Evolutionary conservation across 129 eudicot species (phyloP), one percentile per base, ranked within the genome.

Genomic region (Tagetes patula): DNA sequence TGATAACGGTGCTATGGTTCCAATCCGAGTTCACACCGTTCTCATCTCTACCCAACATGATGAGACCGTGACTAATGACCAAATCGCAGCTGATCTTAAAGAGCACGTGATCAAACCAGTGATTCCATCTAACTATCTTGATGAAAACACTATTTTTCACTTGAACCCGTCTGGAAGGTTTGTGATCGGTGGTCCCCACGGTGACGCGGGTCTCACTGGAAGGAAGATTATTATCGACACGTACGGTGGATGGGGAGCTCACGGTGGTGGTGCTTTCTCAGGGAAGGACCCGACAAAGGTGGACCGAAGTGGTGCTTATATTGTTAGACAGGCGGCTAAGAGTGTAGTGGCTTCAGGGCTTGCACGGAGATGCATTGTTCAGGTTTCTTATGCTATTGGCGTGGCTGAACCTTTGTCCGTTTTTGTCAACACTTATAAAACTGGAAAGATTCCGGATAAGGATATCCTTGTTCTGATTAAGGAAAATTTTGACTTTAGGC

Each of bases 1-100:
- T 6, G 96, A 86, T 6, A 56, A 55, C 3, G 96, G 96, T 33
- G 91, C 96, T 4, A 88, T 86, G 96, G 91, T 88, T 54, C 91
- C 96, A 2, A 84, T 84, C 41, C 69, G 91, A 66, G 91, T 88
- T 47, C 96, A 86, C 82, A 86, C 91, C 2, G 83, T 88, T 40
- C 87, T 88, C 60, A 88, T 88, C 82, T 88, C 96, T 5, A 88
- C 91, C 48, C 96, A 88, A 65, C 96, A 88, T 14, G 96, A 88
- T 5, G 96, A 88, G 80, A 77, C 85, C 1, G 91, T 88, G 37
- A 85, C 96, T 20, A 88, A 88, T 12, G 91, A 83, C 0, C 80
- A 85, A 36, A 88, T 88, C 40, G 85, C 89, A 1, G 74, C 71
- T 31, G 96, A 88, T 71, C 80, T 88, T 66, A 88, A 81, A 37